Evolutionary conservation across 106 monocot genomes (phyloP), one percentile per base, ranked within the genome.

Genomic region (Xerophyta viscosa): DNA sequence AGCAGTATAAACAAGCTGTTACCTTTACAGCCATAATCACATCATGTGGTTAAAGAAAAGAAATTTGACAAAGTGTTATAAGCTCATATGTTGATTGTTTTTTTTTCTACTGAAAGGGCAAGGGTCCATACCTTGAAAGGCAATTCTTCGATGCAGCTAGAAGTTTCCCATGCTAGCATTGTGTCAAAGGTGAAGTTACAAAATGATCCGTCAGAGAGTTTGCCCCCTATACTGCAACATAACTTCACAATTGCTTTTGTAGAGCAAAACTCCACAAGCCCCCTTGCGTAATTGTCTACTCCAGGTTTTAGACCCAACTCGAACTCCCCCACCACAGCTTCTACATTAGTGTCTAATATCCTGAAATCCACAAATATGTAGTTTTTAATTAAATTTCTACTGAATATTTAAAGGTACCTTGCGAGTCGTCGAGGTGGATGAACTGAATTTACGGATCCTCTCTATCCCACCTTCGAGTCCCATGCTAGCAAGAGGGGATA

Each of bases 131-230:
- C 84, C 56, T 23, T 50, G 56, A 49, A 33, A 4, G 61, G 33
- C 6, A 76, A 46, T 36, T 80, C 77, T 20, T 69, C 56, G 24
- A 20, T 29, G 27, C 54, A 15, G 48, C 57, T 29, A 3, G 94
- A 77, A 18, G 8, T 60, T 63, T 88, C 84, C 94, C 88, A 94
- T 21, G 88, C 77, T 8, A 88, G 66, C 94, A 94, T 94, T 81
- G 88, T 88, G 63, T 94, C 75, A 26, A 75, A 94, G n/a, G 84
- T 81, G 46, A 94, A 71, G 23, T 78, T 77, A 45, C 75, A 71
- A 27, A 94, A 71, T 20, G 71, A 72, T 39, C 67, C 80, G 65
- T 78, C 74, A 17, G 27, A 27, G 13, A 88, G 68, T 65, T 73
- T 68, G 30, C 81, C 75, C 9, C 29, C 71, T 2, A 70, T 46